Percentiles rank a stretch among this genome's conserved stretches.
Conservation (phyloP, 768 basidiomycete genomes). For the Kwoniella europaea region DNA sequence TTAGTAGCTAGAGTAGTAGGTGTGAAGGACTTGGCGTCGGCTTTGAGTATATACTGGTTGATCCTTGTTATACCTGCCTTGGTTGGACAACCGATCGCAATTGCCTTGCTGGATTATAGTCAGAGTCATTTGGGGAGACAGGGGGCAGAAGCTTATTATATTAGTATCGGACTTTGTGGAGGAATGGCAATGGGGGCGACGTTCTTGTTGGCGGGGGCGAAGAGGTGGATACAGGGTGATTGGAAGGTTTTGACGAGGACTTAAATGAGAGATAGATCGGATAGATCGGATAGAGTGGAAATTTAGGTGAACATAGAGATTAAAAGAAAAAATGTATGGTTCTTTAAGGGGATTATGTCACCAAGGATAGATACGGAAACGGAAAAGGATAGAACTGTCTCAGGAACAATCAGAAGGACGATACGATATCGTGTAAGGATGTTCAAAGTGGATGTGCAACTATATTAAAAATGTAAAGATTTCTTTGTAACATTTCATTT, state of each 20-base stretch:
- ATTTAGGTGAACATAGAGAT: no score
- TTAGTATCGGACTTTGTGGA: slow-evolving; percentile 47
- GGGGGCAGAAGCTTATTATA: slow-evolving; percentile 43
- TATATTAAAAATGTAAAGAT: no score
- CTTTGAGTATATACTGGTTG: slow-evolving; percentile 50
- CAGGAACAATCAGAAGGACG: no score
- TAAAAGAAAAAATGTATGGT: no score
- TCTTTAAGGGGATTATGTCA: no score
- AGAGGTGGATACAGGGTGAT: slow-evolving; percentile 41
- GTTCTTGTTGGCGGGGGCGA: slow-evolving; percentile 39
- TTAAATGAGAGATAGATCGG: not conserved
- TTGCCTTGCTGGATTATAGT: slow-evolving; percentile 42
- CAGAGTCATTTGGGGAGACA: slow-evolving; percentile 28
- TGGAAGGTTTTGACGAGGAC: slow-evolving; percentile 33
- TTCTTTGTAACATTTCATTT: no score
- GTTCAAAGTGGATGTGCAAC: no score
- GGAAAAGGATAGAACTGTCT: no score
- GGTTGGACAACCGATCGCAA: slow-evolving; percentile 50
- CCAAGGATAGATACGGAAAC: no score
- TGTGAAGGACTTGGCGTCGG: slow-evolving; percentile 60
- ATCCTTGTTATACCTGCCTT: slow-evolving; percentile 40
- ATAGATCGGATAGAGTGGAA: no score
- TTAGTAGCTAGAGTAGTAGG: slow-evolving; percentile 66
- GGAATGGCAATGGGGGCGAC: slow-evolving; percentile 28
- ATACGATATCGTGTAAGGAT: no score